Evolutionary conservation across 2,329 filamentous ascomycete species (phyloP), one percentile per base, ranked within the genome.

Genomic region (Sphaerulina vaccinii): DNA sequence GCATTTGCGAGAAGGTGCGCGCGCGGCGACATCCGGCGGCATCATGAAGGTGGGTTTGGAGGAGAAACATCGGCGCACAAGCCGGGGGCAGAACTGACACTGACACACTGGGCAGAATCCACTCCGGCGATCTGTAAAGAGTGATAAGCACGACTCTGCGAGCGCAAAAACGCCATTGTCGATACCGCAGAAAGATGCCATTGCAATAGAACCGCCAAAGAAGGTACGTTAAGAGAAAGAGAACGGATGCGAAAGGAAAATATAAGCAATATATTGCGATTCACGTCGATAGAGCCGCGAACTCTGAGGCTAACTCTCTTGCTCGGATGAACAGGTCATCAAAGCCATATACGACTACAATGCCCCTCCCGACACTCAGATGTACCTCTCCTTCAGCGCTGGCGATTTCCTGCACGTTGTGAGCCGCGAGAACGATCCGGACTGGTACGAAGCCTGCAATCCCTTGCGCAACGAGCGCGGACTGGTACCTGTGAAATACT

Each of bases 401-500:
- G 93, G 93, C 67, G 93, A 99, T 71, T 99, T 97, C 72, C 93
- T 99, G 70, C 92, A 97, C 76, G 93, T 99, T 59, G 92, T 97
- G 71, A 90, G 88, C 65, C 87, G 92, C 71, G 93, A 97, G 75
- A 86, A 96, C 77, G 92, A 97, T 70, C 75, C 78, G 35, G 90
- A 96, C 69, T 99, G 93, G 92, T 99, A 96, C 79, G 93, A 97
- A 74, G 93, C 92, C 50, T 97, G 90, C 79, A 99, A 99, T 69
- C 93, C 93, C 55, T 79, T 96, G 60, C 90, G 88, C 65, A 87
- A 87, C 72, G 89, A 90, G 44, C 85, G 90, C 61, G 93, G 93
- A 56, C 81, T 99, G 55, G 93, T 99, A 38, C 93, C 93, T 6
- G 93, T 96, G 52, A 83, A 86, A 52, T 96, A 90, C 74, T 99